These are phyloP conservation scores for Sporisorium exsertum DNA, from an alignment of 1,284 basidiomycete genomes.

Conservation along the genomic window DNA sequence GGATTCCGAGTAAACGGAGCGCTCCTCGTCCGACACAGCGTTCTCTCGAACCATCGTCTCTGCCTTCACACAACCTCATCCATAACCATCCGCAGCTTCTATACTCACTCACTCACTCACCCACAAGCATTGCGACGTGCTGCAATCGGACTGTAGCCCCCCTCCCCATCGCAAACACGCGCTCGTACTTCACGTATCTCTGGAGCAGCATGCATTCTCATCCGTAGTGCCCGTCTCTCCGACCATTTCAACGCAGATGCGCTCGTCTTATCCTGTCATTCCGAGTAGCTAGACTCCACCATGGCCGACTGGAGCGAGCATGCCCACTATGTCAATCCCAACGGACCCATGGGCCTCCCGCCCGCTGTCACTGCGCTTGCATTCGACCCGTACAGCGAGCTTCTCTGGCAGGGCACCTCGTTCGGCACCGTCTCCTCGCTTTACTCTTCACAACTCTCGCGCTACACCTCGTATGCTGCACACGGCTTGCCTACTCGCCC, in stretches of 20 bases:
- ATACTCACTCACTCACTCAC: no score
- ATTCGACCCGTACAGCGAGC: conserved; percentile 90
- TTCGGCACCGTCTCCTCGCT: conserved; percentile 81
- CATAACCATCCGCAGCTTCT: not conserved
- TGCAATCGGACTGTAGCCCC: no score
- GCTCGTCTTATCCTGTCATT: not conserved
- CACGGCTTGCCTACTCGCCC: conserved; percentile 74
- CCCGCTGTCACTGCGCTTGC: conserved; percentile 72
- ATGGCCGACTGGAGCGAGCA: conserved; percentile 67
- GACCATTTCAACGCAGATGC: not conserved
- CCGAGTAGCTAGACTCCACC: not conserved
- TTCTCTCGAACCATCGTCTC: not conserved
- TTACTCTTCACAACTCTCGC: conserved; percentile 77
- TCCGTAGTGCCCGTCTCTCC: not conserved
- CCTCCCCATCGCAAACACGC: no score
- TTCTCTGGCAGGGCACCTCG: conserved; percentile 85
- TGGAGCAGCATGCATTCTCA: not conserved
- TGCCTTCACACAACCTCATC: not conserved
- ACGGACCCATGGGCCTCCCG: conserved; percentile 56
- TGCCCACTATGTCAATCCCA: conserved; percentile 57
- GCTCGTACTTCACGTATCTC: not conserved
- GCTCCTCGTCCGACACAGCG: not conserved
- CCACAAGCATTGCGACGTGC: no score
- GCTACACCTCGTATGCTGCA: conserved; percentile 73
- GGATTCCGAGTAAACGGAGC: not conserved